Percentiles rank a stretch among this genome's conserved stretches.
phyloP scores from a whole-genome alignment of 225 moss, liverwort and hornwort genomes.

The Thuidium tamariscinum region DNA sequence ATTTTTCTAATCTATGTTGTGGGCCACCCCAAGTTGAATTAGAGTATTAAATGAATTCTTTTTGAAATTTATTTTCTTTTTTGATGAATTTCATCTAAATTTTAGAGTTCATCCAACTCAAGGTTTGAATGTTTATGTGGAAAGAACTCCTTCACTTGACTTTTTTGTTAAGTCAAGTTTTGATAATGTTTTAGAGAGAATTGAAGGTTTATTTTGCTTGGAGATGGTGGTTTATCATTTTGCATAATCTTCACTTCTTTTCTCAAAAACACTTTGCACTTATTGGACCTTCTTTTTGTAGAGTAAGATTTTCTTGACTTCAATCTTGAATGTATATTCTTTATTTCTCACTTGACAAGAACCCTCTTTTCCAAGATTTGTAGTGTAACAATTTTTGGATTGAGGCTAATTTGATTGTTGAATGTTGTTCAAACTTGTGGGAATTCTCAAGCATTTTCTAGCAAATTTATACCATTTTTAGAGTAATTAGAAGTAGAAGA shows the following conservation, averaged over 20 bases:
- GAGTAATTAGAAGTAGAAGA: too few relatives aligned
- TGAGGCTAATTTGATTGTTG: too few relatives aligned
- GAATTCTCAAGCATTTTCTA: too few relatives aligned
- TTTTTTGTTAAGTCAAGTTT: background rate
- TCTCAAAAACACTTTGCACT: background rate
- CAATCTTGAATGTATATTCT: fast-evolving
- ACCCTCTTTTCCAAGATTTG: background rate
- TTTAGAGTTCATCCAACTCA: background rate
- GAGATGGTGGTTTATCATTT: background rate
- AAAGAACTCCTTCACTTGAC: background rate
- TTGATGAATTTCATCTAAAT: background rate
- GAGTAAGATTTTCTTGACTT: background rate
- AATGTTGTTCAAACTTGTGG: too few relatives aligned
- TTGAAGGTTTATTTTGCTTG: too few relatives aligned
- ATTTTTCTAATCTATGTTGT: fast-evolving
- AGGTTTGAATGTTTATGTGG: fast-evolving
- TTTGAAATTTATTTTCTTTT: background rate
- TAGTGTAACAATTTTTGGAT: too few relatives aligned
- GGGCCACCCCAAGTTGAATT: fast-evolving
- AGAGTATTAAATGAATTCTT: background rate
- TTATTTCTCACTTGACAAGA: too few relatives aligned
- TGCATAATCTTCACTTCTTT: background rate
- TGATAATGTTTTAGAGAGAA: too few relatives aligned
- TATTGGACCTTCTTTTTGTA: background rate
- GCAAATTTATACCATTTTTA: too few relatives aligned